Evolutionary conservation across 441 rosid species (phyloP).

Genomic region (Eruca vesicaria): DNA sequence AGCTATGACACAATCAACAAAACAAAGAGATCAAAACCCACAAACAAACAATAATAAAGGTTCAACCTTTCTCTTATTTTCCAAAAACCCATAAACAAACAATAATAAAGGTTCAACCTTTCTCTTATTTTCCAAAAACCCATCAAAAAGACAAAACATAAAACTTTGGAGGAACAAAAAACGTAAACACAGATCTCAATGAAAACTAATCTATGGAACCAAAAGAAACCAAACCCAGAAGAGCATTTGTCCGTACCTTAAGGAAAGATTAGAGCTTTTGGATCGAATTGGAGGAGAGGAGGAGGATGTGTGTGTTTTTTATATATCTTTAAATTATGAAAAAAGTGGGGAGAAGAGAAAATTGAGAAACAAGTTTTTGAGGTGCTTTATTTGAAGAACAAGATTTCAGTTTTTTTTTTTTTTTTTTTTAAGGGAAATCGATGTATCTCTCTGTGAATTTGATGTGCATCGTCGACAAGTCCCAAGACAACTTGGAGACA

Average conservation of each 20-base stretch:
- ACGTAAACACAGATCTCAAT: conserved; percentile 25
- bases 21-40: conserved; percentile 38
- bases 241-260: not conserved
- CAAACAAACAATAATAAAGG: conserved; percentile 26
- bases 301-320: not conserved
- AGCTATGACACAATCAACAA: conserved; percentile 40
- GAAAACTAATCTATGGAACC: not conserved
- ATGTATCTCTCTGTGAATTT: conserved; percentile 25
- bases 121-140: not conserved
- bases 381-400: conserved; percentile 25
- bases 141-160: conserved; percentile 6
- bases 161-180: not conserved
- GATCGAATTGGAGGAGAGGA: conserved; percentile 22
- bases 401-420: conserved; percentile 34
- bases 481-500: conserved; percentile 42
- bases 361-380: conserved; percentile 17
- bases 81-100: conserved; percentile 21
- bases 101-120: conserved; percentile 16
- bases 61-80: not conserved
- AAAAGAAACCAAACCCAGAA: not conserved
- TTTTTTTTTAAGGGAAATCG: not conserved
- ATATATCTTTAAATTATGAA: not conserved
- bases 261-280: conserved; percentile 22
- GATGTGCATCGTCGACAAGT: conserved; percentile 23
- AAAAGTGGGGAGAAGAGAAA: not conserved